Evolutionary conservation across 2,329 filamentous ascomycete species (phyloP), one percentile per base, ranked within the genome.

Genomic region (Allantophomopsis cytisporea): DNA sequence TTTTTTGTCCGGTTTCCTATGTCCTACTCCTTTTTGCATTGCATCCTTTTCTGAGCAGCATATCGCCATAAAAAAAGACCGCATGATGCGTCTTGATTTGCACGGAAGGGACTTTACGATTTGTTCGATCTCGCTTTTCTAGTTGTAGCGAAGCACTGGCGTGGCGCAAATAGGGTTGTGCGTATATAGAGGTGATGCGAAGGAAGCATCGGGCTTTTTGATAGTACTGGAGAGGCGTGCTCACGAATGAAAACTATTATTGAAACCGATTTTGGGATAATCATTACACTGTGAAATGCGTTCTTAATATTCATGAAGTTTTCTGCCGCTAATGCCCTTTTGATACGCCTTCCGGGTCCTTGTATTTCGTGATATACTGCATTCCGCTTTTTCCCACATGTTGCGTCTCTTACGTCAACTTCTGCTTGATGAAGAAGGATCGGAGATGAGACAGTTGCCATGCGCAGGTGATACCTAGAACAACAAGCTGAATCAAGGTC

Each of bases 391-490:
- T 8, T 12, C 11, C 23, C 23, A 28, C 23, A 28, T 28, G 7
- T 28, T 5, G 23, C 23, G 7, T 28, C 37, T 33, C 52, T 63
- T 76, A 98, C 43, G 91, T 96, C 60, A 98, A 78, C 73, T 98
- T 98, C 69, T 96, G 89, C 74, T 98, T 98, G 70, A 98, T 98
- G 69, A 98, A 98, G 74, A 98, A 98, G 36, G 84, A 83, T 51
- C 91, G 76, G 53, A 98, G 73, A 64, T 98, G 89, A 39, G 87
- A 94, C 36, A 98, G 70, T 63, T 98, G 91, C 91, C 91, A 98
- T 45, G 86, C 84, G 64, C 91, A 98, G 28, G 91, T 94, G 41
- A 80, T 70, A 40, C 80, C 84, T 39, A 98, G 69, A 31, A 96
- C 76, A 39, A 78, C 72, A 44, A 96, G 67, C 63, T 98, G 91